Percentiles rank a stretch among this genome's conserved stretches.
Conservation (phyloP, 1,284 basidiomycete species). For the Leucoagaricus sp. region DNA sequence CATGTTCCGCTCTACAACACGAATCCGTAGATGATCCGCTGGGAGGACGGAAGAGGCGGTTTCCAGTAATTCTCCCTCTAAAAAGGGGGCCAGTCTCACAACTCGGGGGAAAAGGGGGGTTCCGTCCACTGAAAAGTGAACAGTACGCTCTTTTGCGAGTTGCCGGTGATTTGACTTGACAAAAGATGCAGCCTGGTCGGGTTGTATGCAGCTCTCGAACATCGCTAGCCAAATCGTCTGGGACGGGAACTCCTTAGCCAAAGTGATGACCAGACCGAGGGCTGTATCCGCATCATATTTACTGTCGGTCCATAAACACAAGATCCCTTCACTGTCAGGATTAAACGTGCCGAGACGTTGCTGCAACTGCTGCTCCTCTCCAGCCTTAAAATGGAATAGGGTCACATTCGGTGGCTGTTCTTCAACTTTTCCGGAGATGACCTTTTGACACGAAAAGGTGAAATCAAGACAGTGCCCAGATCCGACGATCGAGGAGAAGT, state of each 20-base stretch:
- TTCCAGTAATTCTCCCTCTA: not conserved
- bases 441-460: not conserved
- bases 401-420: slow-evolving; percentile 15
- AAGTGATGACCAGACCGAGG: slow-evolving; percentile 19
- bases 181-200: slow-evolving; percentile 10
- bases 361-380: slow-evolving; percentile 23
- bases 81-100: slow-evolving; percentile 6
- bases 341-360: slow-evolving; percentile 23
- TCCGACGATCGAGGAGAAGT: not conserved
- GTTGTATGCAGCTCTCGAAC: slow-evolving; percentile 18
- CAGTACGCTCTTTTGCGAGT: slow-evolving; percentile 18
- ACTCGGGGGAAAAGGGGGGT: slow-evolving; percentile 19
- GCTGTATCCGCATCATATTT: slow-evolving; percentile 23
- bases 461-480: slow-evolving; percentile 3
- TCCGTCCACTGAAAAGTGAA: slow-evolving; percentile 13
- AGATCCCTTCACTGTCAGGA: not conserved
- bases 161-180: slow-evolving; percentile 14
- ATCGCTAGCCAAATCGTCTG: slow-evolving; percentile 24
- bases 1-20: not conserved
- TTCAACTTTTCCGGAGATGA: not conserved
- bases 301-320: slow-evolving; percentile 14
- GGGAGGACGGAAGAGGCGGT: not conserved
- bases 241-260: slow-evolving; percentile 22
- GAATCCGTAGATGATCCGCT: not conserved
- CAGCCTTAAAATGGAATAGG: slow-evolving; percentile 19